Evolutionary conservation across 2,329 filamentous ascomycete species (phyloP).

Genomic region (Fusarium nygamai): DNA sequence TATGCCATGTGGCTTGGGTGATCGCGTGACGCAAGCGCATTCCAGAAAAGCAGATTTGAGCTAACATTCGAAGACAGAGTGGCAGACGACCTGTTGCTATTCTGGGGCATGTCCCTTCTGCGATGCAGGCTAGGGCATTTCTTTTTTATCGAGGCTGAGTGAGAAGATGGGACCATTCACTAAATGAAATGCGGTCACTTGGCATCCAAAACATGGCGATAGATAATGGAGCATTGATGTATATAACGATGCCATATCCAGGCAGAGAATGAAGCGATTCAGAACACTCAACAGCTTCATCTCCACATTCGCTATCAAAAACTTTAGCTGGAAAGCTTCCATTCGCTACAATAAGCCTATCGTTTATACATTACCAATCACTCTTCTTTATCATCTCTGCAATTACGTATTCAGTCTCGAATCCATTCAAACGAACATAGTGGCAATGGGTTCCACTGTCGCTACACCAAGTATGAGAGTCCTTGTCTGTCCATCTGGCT

Average conservation of each 20-base stretch:
- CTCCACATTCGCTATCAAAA: conserved; percentile 25
- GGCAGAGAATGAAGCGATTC: not conserved
- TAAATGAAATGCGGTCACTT: not conserved
- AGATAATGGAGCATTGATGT: not conserved
- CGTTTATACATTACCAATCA: not conserved
- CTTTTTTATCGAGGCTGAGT: conserved; percentile 25
- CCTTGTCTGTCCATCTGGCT: conserved; percentile 62
- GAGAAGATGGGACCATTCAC: not conserved
- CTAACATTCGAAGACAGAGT: not conserved
- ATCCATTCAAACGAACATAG: fast-evolving
- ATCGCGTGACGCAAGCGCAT: conserved; percentile 15
- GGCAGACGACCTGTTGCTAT: conserved; percentile 40
- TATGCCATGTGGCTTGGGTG: conserved; percentile 9
- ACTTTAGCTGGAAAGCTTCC: not conserved
- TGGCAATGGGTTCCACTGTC: not conserved
- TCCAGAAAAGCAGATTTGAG: not conserved
- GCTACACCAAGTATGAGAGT: conserved; percentile 43
- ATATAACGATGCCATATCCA: conserved; percentile 15
- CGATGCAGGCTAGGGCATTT: not conserved
- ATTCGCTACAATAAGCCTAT: conserved; percentile 6
- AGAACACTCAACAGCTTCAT: not conserved
- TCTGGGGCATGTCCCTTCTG: not conserved
- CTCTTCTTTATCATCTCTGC: not conserved
- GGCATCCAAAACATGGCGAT: not conserved
- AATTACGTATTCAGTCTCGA: too few species aligned